Base-by-base conservation (phyloP, 2,329 filamentous ascomycete species). In the Ascochyta koolunga region DNA sequence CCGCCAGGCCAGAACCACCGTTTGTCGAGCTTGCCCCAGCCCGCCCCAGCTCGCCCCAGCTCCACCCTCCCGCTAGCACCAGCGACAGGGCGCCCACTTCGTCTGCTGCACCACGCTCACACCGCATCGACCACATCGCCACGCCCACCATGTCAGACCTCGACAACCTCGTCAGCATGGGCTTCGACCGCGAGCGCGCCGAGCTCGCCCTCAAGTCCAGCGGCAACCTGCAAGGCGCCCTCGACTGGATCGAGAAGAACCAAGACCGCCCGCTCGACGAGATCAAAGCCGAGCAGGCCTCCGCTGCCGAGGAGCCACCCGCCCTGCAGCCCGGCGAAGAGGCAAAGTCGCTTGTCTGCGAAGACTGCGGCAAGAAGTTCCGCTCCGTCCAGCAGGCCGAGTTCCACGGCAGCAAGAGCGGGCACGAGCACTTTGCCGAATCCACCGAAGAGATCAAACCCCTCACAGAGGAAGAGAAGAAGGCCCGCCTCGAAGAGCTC, bases 191-290 rank as follows among this genome's bases (percentile, higher is more conserved):
- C 68, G 86, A 91, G 68, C 87, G 90, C 62, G 88, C 91, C 40
- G 85, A 93, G 72, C 78, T 98, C 39, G 95, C 95, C 31, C 82
- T 96, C 61, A 91, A 93, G 77, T 91, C 90, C 70, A 85, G 87
- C 11, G 91, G 92, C 58, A 89, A 89, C 53, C 78, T 97, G 40
- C 89, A 95, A 72, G 89, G 88, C 63, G 95, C 95, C 46, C 84
- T 99, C 53, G 90, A 96, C 78, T 99, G 95, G 95, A 84, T 99
- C 1, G 93, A 96, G 72, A 85, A 89, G 66, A 96, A 96, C 72
- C 88, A 96, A 72, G 91, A 96, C 74, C 96, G 90, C 66, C 82
- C 90, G 1, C 73, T 96, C 36, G 92, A 97, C 32, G 88, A 96
- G 53, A 87, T 98, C 58, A 83, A 90, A 39, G 66, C 66, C 18